Base-by-base conservation (phyloP, 1,284 basidiomycete species). In the Tylopilus sp. region DNA sequence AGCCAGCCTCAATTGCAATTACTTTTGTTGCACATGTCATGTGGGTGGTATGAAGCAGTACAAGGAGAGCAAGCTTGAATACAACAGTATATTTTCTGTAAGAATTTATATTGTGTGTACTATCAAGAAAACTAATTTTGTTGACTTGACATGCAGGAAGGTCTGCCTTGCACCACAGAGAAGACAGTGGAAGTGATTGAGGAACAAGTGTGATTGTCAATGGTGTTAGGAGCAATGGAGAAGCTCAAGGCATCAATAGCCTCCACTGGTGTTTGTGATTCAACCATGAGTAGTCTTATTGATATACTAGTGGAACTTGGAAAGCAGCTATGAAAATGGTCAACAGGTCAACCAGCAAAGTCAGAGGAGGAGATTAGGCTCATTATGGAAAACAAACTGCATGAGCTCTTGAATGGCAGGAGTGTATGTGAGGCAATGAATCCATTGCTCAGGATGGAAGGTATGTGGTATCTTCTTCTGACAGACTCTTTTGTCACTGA, bases 1-100 rank as follows among this genome's bases (percentile, higher is more conserved):
- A 25, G 70, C 63, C 27, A 77, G 79, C 2, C 61, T 81, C 1
- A 71, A 58, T 3, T 72, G 74, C 8, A 82, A 81, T 27, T 70
- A 73, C n/a, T 73, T 80, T 35, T 82, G 80, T 60, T 64, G 71
- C 5, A 75, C 70, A 1, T 82, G 81, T 64, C 68, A 77, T 21
- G 77, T 74, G 31, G 75, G 80, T 23, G 77, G 79, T 2, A 76
- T 70, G 0, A 66, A 67, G 33, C 68, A 29, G 2, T 66, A 72
- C 39, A 80, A 81, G 62, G 64, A 64, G 14, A 67, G 71, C 0
- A 65, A 74, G 13, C 60, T 72, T 17, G 75, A 75, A 3, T 78
- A 74, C 42, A 54, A 48, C 10, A 17, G 61, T 1, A 55, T 78
- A 3, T 72, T 78, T 29, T 42, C 64, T 64, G 77, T 78, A 64